phyloP scores from a whole-genome alignment of 2,329 filamentous ascomycete genomes.

The Delphinella strobiligena region DNA sequence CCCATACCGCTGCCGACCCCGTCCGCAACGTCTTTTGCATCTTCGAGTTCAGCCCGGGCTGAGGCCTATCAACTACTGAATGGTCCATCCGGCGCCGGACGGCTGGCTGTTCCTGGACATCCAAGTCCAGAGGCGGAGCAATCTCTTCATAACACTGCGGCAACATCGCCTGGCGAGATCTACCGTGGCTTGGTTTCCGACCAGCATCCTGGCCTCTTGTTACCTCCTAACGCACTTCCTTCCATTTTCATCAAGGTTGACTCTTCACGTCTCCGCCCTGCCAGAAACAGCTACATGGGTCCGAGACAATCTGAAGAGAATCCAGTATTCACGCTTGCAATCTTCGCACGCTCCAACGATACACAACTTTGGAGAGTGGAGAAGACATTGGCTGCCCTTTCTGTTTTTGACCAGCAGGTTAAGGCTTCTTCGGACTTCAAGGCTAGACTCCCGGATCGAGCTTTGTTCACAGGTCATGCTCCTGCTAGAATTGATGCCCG shows the following conservation, averaged over 20 bases:
- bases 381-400: conserved; percentile 73
- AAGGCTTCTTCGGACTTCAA: conserved; percentile 62
- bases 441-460: conserved; percentile 69
- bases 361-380: conserved; percentile 88
- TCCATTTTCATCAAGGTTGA: conserved; percentile 78
- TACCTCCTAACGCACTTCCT: conserved; percentile 79
- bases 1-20: conserved; percentile 61
- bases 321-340: conserved; percentile 81
- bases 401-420: conserved; percentile 70
- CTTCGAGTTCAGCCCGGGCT: conserved; percentile 30
- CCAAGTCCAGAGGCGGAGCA: conserved; percentile 5
- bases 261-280: conserved; percentile 90
- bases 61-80: conserved; percentile 22
- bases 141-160: neutral
- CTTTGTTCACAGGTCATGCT: conserved; percentile 81
- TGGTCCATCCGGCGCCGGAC: conserved; percentile 11
- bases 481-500: conserved; percentile 87
- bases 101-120: conserved; percentile 11
- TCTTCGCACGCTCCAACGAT: conserved; percentile 64
- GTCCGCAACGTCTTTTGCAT: conserved; percentile 52
- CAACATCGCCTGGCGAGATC: conserved; percentile 35
- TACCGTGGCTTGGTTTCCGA: conserved; percentile 72
- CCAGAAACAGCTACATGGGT: conserved; percentile 70
- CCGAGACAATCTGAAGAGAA: conserved; percentile 77
- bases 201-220: conserved; percentile 71